Conservation (phyloP, 192 early-diverging fungal genomes). For the Jimgerdemannia lactiflua region DNA sequence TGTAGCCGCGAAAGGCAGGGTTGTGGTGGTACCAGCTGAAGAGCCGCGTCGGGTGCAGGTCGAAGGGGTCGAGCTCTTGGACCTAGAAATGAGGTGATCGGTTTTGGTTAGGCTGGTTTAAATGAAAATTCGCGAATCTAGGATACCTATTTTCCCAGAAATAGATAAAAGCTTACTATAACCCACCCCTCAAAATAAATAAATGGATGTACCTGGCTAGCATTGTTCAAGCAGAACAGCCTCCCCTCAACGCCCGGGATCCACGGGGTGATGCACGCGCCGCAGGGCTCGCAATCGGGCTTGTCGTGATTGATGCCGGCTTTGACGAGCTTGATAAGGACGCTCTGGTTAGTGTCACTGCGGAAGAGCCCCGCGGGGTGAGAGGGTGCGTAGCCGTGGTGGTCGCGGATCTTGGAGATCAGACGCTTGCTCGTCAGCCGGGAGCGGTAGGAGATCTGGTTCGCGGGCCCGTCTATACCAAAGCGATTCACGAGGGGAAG, state of each 20-base stretch:
- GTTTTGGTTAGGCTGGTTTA: neutral
- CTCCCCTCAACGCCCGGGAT: conserved; percentile 61
- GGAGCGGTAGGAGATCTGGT: conserved; percentile 56
- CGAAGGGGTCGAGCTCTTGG: conserved; percentile 65
- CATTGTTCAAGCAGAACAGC: conserved; percentile 65
- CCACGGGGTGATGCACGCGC: conserved; percentile 52
- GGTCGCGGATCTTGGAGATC: conserved; percentile 60
- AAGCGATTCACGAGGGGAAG: conserved; percentile 70
- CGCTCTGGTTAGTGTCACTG: conserved; percentile 68
- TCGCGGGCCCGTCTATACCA: conserved; percentile 53
- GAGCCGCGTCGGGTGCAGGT: conserved; percentile 57
- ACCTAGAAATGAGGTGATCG: conserved; percentile 24
- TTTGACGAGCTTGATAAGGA: conserved; percentile 58
- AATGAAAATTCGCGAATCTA: no score
- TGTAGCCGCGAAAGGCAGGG: conserved; percentile 57
- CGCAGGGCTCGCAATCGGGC: conserved; percentile 67
- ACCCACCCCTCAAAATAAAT: neutral
- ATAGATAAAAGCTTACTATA: no score
- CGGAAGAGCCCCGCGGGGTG: conserved; percentile 65
- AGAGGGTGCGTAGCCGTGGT: conserved; percentile 65
- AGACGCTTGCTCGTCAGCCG: conserved; percentile 61
- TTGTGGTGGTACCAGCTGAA: conserved; percentile 63
- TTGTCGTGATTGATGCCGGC: conserved; percentile 52
- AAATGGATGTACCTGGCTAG: conserved; percentile 50
- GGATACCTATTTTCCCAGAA: no score